A percentile compares a stretch with the other conserved stretches of the same genome.
phyloP scores from a whole-genome alignment of 371 early-diverging fungal genomes.

The Rhizopus microsporus region DNA sequence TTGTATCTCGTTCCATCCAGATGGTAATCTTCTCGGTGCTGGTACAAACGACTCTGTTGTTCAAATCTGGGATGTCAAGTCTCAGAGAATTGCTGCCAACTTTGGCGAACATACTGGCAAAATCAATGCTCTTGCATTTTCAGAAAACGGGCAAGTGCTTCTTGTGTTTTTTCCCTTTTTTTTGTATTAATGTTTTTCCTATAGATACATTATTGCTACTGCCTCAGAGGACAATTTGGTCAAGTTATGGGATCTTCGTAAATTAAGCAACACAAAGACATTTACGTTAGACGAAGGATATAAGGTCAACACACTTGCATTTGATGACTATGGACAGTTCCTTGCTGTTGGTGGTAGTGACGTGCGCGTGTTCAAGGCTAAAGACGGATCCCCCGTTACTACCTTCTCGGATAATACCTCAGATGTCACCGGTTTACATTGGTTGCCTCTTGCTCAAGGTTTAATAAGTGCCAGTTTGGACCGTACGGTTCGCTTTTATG shows the following conservation, averaged over 20 bases:
- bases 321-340: slow-evolving; percentile 84
- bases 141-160: slow-evolving; percentile 75
- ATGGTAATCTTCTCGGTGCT: slow-evolving; percentile 86
- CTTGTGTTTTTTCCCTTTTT: slow-evolving; percentile 6
- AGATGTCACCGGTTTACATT: slow-evolving; percentile 66
- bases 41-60: slow-evolving; percentile 76
- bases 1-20: slow-evolving; percentile 87
- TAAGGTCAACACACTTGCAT: slow-evolving; percentile 64
- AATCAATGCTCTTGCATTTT: slow-evolving; percentile 76
- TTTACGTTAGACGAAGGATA: slow-evolving; percentile 63
- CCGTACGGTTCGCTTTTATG: slow-evolving; percentile 64
- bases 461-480: slow-evolving; percentile 65
- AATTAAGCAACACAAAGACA: slow-evolving; percentile 72
- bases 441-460: slow-evolving; percentile 57
- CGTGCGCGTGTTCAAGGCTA: slow-evolving; percentile 71
- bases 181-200: background rate
- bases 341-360: slow-evolving; percentile 76
- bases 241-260: slow-evolving; percentile 91
- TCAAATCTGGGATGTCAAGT: slow-evolving; percentile 86
- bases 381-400: slow-evolving; percentile 73
- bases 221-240: slow-evolving; percentile 71
- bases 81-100: slow-evolving; percentile 68
- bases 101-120: slow-evolving; percentile 75
- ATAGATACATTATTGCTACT: slow-evolving; percentile 81
- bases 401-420: slow-evolving; percentile 57